Evolutionary conservation across 495 filamentous ascomycete species (phyloP), one percentile per base, ranked within the genome.

Genomic region (Talaromyces trachyspermus): DNA sequence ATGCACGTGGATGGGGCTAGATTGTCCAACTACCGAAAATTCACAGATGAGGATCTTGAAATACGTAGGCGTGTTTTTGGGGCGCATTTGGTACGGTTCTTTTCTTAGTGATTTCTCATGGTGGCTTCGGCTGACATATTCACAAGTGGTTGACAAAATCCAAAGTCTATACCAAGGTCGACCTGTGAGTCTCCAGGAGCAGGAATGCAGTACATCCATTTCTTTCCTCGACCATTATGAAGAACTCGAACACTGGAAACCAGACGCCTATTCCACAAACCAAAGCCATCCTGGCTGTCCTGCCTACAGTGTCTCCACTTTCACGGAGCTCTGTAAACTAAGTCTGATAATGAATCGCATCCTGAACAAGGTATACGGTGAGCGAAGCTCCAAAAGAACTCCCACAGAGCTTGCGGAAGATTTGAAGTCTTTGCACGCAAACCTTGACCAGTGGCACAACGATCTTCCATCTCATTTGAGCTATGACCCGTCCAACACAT

Each of bases 11-110:
- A 58, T 38, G 47, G 54, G n/a, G 47, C 55, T 7, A 14, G 40
- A 1, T 48, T 58, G 26, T 43, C 56, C 17, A 49, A 54, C 1
- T 10, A 42, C 0, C 49, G 47, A 5, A 59, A 46, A 8, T 51
- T 63, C 15, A 51, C 62, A 20, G 55, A 58, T 10, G 68, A 74
- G 19, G 69, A 72, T 20, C 49, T 69, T 9, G 70, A 74, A 46
- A 63, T 74, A 12, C 50, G 68, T 1, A 60, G 62, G 26, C 48
- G 69, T 5, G 62, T 71, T 53, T 69, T 43, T 71, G 69, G 68
- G 62, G 60, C 0, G 65, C 69, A 32, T 70, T 62, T 46, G 50
- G 68, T 71, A 51, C 54, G 55, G 1, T 41, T 7, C 11, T 39
- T 5, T 22, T 36, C 33, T 36, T 8, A 10, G 6, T 7, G 5